Conservation (phyloP, 768 basidiomycete genomes). For the Tubosaeta brunneosetosa region DNA sequence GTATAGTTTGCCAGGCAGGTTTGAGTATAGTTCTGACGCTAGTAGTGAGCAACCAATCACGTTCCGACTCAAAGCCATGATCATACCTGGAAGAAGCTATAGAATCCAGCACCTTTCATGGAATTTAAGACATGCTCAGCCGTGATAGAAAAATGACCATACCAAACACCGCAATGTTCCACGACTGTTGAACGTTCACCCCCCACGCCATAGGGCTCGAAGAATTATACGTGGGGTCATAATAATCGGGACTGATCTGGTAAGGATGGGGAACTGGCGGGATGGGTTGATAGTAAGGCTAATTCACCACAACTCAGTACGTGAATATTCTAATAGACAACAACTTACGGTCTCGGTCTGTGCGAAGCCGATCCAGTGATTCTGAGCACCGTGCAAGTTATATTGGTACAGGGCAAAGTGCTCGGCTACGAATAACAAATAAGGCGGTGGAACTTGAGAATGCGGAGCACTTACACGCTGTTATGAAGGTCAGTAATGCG, state of each 20-base stretch:
- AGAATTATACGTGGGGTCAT: conserved; percentile 37
- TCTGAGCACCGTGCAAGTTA: conserved; percentile 38
- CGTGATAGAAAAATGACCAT: neutral
- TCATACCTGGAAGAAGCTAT: conserved; percentile 48
- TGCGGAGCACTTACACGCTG: conserved; percentile 22
- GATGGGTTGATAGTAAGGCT: conserved; percentile 50
- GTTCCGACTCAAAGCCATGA: too few relatives aligned
- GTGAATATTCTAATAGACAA: neutral
- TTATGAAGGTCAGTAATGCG: conserved; percentile 7
- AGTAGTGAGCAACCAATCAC: neutral
- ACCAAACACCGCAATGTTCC: conserved; percentile 44
- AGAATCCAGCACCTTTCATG: conserved; percentile 41
- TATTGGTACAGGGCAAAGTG: conserved; percentile 49
- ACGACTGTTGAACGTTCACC: conserved; percentile 38
- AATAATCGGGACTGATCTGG: conserved; percentile 27
- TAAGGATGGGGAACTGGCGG: conserved; percentile 44
- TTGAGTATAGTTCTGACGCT: conserved; percentile 36
- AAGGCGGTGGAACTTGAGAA: neutral
- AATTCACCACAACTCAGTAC: conserved; percentile 3
- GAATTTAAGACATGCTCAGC: neutral
- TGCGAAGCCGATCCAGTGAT: conserved; percentile 49
- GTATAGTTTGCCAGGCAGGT: conserved; percentile 33
- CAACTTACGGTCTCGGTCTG: conserved; percentile 47
- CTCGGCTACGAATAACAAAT: conserved; percentile 31
- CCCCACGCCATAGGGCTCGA: conserved; percentile 39